Conservation (phyloP, 2,329 filamentous ascomycete genomes). For the Fusarium sp. region DNA sequence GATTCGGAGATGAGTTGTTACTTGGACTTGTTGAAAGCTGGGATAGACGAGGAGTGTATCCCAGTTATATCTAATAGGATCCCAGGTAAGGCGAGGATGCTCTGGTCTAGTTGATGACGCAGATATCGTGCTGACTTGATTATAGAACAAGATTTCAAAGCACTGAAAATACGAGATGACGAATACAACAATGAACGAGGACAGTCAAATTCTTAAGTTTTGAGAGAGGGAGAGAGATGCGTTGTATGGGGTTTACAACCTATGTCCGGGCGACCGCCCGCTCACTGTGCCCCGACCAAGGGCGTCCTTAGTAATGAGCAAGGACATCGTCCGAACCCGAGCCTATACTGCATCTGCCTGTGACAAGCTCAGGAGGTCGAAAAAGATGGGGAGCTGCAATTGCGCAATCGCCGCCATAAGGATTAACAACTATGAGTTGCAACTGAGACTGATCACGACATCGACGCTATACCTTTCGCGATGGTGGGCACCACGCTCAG, state of each 20-base stretch:
- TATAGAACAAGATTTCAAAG: constrained; percentile 32
- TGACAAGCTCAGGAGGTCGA: constrained; percentile 36
- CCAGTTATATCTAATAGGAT: constrained; percentile 34
- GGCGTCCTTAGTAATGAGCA: constrained; percentile 44
- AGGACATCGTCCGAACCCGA: constrained; percentile 38
- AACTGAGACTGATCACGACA: constrained; percentile 61
- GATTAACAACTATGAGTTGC: constrained; percentile 44
- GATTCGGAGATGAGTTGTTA: constrained; percentile 17
- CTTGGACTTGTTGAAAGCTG: constrained; percentile 39
- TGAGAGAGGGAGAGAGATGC: constrained; percentile 33
- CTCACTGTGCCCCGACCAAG: constrained; percentile 38
- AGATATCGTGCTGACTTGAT: constrained; percentile 39
- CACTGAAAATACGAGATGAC: constrained; percentile 36
- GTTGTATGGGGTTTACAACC: constrained; percentile 41
- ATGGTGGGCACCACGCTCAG: constrained; percentile 45
- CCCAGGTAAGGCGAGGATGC: constrained; percentile 10
- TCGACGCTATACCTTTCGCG: constrained; percentile 63
- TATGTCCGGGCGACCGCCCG: constrained; percentile 46
- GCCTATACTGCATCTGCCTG: constrained; percentile 20
- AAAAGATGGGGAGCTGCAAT: constrained; percentile 47
- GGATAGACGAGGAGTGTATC: constrained; percentile 23
- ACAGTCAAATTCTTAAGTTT: constrained; percentile 43
- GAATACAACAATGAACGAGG: constrained; percentile 35
- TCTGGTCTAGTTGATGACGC: constrained; percentile 40
- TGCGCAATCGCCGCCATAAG: constrained; percentile 52